phyloP scores from a whole-genome alignment of 805 yeast genomes.

The Phaffomyces opuntiae region DNA sequence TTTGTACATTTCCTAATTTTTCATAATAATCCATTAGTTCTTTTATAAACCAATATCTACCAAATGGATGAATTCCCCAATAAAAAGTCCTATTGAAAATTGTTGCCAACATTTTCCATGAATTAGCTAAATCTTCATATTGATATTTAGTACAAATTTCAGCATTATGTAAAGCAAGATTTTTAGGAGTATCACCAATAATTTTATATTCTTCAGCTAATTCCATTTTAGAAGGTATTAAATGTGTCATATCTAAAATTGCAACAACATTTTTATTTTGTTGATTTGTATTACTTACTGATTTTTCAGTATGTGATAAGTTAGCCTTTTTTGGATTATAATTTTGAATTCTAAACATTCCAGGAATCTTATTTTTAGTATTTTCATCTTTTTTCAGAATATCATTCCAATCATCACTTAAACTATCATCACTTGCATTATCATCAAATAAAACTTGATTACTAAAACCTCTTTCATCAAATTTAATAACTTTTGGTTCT shows the following conservation, averaged over 20 bases:
- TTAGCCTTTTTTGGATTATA: conserved; percentile 2
- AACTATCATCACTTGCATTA: conserved; percentile 45
- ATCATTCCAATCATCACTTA: conserved; percentile 64
- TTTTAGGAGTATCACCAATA: conserved; percentile 55
- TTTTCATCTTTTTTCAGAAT: conserved; percentile 49
- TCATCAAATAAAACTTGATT: conserved; percentile 20
- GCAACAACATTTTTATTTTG: conserved; percentile 47
- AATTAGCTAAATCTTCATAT: conserved; percentile 54
- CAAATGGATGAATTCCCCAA: conserved; percentile 84
- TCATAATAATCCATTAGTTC: conserved; percentile 62
- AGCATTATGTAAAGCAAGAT: conserved; percentile 63
- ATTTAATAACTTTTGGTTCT: conserved; percentile 36
- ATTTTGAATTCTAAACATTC: conserved; percentile 25
- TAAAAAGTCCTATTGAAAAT: conserved; percentile 36
- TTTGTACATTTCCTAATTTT: conserved; percentile 61
- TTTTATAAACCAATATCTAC: conserved; percentile 56
- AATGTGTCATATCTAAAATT: conserved; percentile 55
- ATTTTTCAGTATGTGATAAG: conserved; percentile 15
- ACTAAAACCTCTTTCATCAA: conserved; percentile 51
- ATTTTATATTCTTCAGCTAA: conserved; percentile 62
- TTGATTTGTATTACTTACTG: conserved; percentile 9
- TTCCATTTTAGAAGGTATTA: conserved; percentile 71
- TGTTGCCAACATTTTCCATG: conserved; percentile 59
- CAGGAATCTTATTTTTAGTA: conserved; percentile 44
- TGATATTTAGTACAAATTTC: conserved; percentile 61